phyloP scores from a whole-genome alignment of 371 early-diverging fungal species.

The Saksenaea oblongispora region DNA sequence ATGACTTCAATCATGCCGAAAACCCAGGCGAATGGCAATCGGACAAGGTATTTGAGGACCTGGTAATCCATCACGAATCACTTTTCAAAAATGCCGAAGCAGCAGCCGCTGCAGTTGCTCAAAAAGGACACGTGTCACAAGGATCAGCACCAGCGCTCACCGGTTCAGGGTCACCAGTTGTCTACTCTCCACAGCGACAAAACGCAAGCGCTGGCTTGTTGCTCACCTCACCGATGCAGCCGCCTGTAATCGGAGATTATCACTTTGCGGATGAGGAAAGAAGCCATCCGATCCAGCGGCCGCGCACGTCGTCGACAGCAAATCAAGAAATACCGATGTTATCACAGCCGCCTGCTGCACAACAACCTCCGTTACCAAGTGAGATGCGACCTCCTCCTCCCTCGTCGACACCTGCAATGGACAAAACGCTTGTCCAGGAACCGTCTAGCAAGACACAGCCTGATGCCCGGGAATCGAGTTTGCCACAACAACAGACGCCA shows the following conservation, averaged over 20 bases:
- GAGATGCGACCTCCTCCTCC: conserved; percentile 3
- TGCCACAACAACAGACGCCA: background rate
- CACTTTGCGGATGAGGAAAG: background rate
- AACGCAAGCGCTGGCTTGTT: background rate
- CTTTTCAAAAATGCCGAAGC: conserved; percentile 23
- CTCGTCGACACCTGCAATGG: background rate
- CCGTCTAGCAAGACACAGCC: background rate
- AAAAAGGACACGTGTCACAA: conserved; percentile 3
- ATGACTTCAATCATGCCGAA: conserved; percentile 57
- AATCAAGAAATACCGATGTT: background rate
- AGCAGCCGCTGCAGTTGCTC: background rate
- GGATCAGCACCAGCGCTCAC: background rate
- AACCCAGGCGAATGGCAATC: conserved; percentile 45
- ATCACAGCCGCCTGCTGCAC: background rate
- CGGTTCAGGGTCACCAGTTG: background rate
- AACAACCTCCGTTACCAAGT: background rate
- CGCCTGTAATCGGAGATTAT: background rate
- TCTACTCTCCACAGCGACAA: background rate
- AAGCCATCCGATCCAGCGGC: background rate
- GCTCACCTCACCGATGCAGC: background rate
- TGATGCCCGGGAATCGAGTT: background rate
- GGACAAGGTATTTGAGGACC: conserved; percentile 45
- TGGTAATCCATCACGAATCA: conserved; percentile 30
- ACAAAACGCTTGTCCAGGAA: background rate
- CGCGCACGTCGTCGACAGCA: background rate